These are phyloP conservation scores for Candida ortonii DNA, from an alignment of 805 yeast species.

Conservation along the genomic window DNA sequence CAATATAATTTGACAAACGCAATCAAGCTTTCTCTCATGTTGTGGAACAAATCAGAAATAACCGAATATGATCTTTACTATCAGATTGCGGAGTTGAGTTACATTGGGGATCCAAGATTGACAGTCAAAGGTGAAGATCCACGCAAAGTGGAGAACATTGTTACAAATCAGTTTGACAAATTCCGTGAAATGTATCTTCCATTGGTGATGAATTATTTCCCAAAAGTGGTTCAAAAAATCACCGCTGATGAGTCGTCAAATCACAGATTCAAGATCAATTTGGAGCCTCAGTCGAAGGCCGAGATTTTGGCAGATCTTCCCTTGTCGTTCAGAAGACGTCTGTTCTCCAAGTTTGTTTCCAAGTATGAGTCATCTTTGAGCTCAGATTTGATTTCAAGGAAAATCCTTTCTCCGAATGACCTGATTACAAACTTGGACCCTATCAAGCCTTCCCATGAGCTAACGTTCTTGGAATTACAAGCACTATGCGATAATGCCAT, in stretches of 20 bases:
- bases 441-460: conserved; percentile 13
- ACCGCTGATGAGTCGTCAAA: conserved; percentile 23
- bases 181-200: conserved; percentile 79
- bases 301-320: conserved; percentile 52
- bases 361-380: conserved; percentile 25
- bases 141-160: conserved; percentile 81
- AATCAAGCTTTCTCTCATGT: conserved; percentile 60
- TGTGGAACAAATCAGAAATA: conserved; percentile 39
- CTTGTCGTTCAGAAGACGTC: conserved; percentile 39
- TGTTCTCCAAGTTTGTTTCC: conserved; percentile 31
- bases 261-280: conserved; percentile 27
- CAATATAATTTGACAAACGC: conserved; percentile 79
- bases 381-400: conserved; percentile 31
- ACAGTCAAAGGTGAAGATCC: conserved; percentile 89
- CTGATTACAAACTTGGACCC: conserved; percentile 12
- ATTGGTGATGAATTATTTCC: conserved; percentile 42
- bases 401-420: conserved; percentile 17
- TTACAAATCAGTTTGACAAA: conserved; percentile 63
- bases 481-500: conserved; percentile 7
- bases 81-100: conserved; percentile 76
- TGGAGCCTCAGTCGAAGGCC: conserved; percentile 36
- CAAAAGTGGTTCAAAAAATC: conserved; percentile 24
- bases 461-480: conserved; percentile 29
- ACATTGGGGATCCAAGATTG: conserved; percentile 88
- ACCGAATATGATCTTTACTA: conserved; percentile 57